phyloP scores from a whole-genome alignment of 257 asterid genomes.

The Buddleja alternifolia region DNA sequence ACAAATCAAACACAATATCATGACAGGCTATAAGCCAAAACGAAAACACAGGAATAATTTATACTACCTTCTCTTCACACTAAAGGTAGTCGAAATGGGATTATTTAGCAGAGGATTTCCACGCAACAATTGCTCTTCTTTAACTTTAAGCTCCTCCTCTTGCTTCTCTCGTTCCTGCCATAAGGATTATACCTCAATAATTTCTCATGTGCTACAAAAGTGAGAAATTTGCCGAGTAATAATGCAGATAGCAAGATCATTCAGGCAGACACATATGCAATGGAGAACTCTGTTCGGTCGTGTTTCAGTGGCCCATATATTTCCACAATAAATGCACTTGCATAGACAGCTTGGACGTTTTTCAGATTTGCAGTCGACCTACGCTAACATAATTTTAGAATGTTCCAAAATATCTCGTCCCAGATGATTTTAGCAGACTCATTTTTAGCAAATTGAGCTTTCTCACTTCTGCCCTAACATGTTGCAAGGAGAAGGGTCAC shows the following conservation, averaged over 20 bases:
- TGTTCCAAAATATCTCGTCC: not conserved
- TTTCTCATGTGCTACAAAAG: not conserved
- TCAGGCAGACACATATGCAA: not conserved
- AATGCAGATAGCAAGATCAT: not conserved
- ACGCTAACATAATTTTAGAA: not conserved
- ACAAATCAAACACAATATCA: not conserved
- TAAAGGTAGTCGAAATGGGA: conserved; percentile 55
- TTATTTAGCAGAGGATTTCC: conserved; percentile 87
- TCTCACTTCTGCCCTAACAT: not conserved
- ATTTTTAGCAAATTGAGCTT: not conserved
- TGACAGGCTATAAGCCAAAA: too few relatives aligned
- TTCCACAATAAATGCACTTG: not conserved
- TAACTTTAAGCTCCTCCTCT: conserved; percentile 81
- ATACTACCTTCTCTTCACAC: conserved; percentile 77
- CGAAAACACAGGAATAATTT: not conserved
- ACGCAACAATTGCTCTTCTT: conserved; percentile 78
- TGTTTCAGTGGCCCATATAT: not conserved
- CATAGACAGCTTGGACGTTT: not conserved
- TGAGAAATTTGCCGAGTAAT: not conserved
- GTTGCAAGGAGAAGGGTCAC: not conserved
- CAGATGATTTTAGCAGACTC: not conserved
- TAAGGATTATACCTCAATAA: conserved; percentile 23
- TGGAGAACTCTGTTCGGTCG: not conserved
- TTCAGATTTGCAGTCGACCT: not conserved
- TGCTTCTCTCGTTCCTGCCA: conserved; percentile 68